phyloP scores from a whole-genome alignment of 2,329 filamentous ascomycete genomes.

The Trichoderma afroharzianum region DNA sequence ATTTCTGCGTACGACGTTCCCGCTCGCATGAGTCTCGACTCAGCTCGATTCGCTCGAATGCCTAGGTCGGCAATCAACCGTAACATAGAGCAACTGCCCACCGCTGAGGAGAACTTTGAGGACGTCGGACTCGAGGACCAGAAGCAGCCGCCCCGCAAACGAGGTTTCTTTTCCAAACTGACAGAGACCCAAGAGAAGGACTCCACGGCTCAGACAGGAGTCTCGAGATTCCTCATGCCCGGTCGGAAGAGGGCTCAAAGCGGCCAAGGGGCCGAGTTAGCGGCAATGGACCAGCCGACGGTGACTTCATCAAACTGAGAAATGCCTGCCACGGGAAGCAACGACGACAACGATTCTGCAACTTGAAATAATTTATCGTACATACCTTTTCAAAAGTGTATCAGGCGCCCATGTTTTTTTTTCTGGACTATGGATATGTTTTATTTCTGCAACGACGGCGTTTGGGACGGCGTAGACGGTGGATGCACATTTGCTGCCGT shows the following conservation, averaged over 20 bases:
- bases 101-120: slow-evolving; percentile 78
- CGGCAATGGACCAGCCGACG: slow-evolving; percentile 52
- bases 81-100: slow-evolving; percentile 59
- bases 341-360: not conserved
- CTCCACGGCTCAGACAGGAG: slow-evolving; percentile 33
- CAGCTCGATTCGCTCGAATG: slow-evolving; percentile 59
- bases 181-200: slow-evolving; percentile 51
- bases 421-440: slow-evolving; percentile 10
- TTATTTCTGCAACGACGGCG: slow-evolving; percentile 1
- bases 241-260: slow-evolving; percentile 65
- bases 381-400: slow-evolving; percentile 10
- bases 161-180: slow-evolving; percentile 73
- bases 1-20: slow-evolving; percentile 56
- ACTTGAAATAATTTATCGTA: slow-evolving; percentile 4
- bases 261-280: slow-evolving; percentile 68
- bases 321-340: not conserved
- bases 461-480: slow-evolving; percentile 9
- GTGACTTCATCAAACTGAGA: slow-evolving; percentile 22
- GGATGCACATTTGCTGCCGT: not conserved
- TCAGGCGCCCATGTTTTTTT: slow-evolving; percentile 4
- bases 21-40: slow-evolving; percentile 79
- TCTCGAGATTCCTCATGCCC: slow-evolving; percentile 62
- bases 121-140: slow-evolving; percentile 84
- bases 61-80: slow-evolving; percentile 59
- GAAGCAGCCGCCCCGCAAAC: slow-evolving; percentile 51